These are phyloP conservation scores for Microcos paniculata DNA, from an alignment of 345 rosid species.

Conservation along the genomic window DNA sequence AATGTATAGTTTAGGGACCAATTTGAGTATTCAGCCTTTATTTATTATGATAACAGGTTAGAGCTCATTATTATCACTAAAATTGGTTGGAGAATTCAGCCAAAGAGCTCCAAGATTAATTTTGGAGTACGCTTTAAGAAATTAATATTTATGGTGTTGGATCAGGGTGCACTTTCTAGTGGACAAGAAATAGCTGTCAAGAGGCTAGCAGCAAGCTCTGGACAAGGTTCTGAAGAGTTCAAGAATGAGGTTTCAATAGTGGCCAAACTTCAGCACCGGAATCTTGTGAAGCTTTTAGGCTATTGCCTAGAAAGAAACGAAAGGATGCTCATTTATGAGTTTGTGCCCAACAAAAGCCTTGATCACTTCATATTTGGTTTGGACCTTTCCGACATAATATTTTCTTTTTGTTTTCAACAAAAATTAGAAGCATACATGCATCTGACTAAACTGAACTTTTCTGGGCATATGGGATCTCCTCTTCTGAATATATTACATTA, in stretches of 20 bases:
- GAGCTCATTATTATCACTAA: background rate
- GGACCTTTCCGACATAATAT: background rate
- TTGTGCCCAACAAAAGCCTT: constrained; percentile 18
- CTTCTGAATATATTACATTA: background rate
- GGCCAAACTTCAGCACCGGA: constrained; percentile 21
- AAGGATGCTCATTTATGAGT: constrained; percentile 14
- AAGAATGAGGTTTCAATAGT: constrained; percentile 18
- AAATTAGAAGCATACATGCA: too few species aligned
- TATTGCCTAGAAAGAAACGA: constrained; percentile 9
- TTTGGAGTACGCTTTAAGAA: background rate
- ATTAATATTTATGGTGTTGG: background rate
- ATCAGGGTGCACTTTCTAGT: constrained; percentile 9
- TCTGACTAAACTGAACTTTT: too few species aligned
- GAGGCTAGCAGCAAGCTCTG: constrained; percentile 14
- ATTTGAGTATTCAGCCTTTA: too few species aligned
- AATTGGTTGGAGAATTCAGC: background rate
- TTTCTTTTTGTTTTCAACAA: background rate
- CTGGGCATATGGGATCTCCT: too few species aligned
- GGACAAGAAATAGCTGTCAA: constrained; percentile 28
- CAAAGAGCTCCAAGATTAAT: background rate
- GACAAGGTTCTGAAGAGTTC: constrained; percentile 22
- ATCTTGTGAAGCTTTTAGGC: constrained; percentile 9
- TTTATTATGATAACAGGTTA: background rate
- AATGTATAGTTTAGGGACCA: too few species aligned
- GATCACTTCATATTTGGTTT: constrained; percentile 16